Base-by-base conservation (phyloP, 371 early-diverging fungal genomes). In the Syncephalastrum sp. region DNA sequence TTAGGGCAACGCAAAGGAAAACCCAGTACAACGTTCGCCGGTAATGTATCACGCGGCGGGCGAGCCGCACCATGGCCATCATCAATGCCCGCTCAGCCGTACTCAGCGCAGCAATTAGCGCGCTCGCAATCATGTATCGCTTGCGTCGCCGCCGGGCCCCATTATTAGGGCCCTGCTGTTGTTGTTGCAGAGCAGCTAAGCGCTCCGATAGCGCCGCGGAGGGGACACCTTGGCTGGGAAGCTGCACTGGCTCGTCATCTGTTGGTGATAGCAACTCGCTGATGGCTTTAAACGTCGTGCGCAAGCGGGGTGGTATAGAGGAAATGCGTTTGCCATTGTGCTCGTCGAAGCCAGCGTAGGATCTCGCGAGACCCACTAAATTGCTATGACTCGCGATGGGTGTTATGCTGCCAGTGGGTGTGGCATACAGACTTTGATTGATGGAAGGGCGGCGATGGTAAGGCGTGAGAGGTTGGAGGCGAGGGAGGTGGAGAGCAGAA, bases 21-120 rank as follows among this genome's bases (percentile, higher is more conserved):
- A 75, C 48, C 76, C 76, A 75, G 42, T 66, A 75, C 0, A 75
- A 48, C 17, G 64, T 70, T 7, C 57, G 52, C 17, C 63, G 53
- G 29, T 72, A 72, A 42, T 47, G 49, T n/a, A 69, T 21, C 15
- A 64, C 43, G 48, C 67, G 64, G 15, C 43, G 59, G 16, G 65
- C 24, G 1, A 60, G n/a, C 19, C 55, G 48, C 10, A 57, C 29
- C n/a, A 60, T 53, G 12, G 47, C 23, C 23, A 41, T 5, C 16
- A 27, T 53, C 48, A 53, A 3, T n/a, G 48, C 42, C 15, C 21
- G 43, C 44, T 59, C 56, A 15, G 54, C 44, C 15, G 33, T 51
- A 43, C 48, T 42, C 42, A 51, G 41, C 17, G 47, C 15, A 8
- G 50, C 13, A 7, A 59, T 7, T 17, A 58, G 16, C 21, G 59